Percentiles rank a stretch among this genome's conserved stretches.
Evolutionary conservation across 164 flowering plant genomes (phyloP).

Genomic region (Sedum album): DNA sequence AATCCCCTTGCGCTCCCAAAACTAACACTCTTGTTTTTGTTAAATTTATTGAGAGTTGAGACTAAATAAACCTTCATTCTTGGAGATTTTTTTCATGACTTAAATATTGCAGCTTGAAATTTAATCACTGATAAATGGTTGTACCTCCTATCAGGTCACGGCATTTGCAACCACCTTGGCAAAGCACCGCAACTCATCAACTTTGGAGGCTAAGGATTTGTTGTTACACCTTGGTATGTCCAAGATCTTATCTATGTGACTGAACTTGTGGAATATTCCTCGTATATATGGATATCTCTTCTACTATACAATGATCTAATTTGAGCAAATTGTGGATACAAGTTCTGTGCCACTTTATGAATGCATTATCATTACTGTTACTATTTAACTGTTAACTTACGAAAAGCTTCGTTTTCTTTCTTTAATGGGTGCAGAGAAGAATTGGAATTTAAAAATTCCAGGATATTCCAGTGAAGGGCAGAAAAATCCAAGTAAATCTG

Average conservation of each 20-base stretch:
- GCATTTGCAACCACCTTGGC: conserved; percentile 85
- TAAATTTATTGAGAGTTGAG: no score
- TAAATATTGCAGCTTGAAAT: not conserved
- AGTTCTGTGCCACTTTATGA: not conserved
- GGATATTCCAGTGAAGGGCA: conserved; percentile 80
- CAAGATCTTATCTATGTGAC: not conserved
- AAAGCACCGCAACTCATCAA: conserved; percentile 90
- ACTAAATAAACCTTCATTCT: not conserved
- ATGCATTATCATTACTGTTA: not conserved
- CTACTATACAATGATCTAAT: not conserved
- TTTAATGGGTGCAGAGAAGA: conserved; percentile 57
- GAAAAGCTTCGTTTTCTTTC: not conserved
- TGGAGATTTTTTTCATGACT: not conserved
- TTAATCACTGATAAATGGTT: not conserved
- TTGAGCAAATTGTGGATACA: not conserved
- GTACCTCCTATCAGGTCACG: conserved; percentile 55
- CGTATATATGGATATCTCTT: not conserved
- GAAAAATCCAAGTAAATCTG: conserved; percentile 39
- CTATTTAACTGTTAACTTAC: not conserved
- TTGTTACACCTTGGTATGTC: conserved; percentile 79
- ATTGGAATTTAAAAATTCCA: conserved; percentile 70
- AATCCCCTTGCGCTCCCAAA: no score
- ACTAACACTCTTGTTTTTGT: no score
- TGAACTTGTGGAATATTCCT: not conserved
- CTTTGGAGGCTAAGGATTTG: conserved; percentile 84